Conservation (phyloP, 148 eudicot genomes). For the Fagopyrum homotropicum region DNA sequence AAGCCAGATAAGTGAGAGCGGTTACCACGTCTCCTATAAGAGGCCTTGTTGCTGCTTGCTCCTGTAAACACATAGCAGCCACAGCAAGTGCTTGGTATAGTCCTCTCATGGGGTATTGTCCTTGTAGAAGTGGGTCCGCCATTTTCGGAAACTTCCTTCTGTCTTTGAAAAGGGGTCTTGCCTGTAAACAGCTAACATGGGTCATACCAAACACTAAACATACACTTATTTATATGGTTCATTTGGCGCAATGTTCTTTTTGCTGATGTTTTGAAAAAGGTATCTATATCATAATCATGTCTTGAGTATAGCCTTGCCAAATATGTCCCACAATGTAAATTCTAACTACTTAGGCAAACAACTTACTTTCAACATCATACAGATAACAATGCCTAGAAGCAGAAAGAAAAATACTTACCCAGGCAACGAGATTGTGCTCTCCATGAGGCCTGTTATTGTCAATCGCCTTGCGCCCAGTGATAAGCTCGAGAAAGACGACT, state of each 20-base stretch:
- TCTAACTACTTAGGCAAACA: too few relatives aligned
- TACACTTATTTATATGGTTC: too few relatives aligned
- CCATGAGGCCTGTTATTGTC: slow-evolving; percentile 68
- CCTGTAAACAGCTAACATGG: slow-evolving; percentile 40
- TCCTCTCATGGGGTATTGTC: slow-evolving; percentile 85
- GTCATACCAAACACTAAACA: neutral
- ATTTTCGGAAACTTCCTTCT: slow-evolving; percentile 91
- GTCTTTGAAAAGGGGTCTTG: slow-evolving; percentile 90
- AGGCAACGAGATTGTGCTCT: slow-evolving; percentile 97
- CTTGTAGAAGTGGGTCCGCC: slow-evolving; percentile 92
- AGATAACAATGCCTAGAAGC: neutral
- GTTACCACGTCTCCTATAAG: slow-evolving; percentile 93
- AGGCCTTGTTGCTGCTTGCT: slow-evolving; percentile 95
- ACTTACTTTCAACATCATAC: too few relatives aligned
- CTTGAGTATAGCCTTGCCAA: too few relatives aligned
- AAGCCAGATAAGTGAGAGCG: slow-evolving; percentile 79
- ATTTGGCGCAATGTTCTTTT: too few relatives aligned
- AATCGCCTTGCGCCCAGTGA: slow-evolving; percentile 94
- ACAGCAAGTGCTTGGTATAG: slow-evolving; percentile 99
- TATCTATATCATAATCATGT: too few relatives aligned
- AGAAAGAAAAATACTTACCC: slow-evolving; percentile 46
- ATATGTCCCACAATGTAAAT: too few relatives aligned
- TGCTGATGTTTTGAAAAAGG: too few relatives aligned
- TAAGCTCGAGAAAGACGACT: slow-evolving; percentile 90
- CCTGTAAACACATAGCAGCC: slow-evolving; percentile 98